phyloP scores from a whole-genome alignment of 768 basidiomycete genomes.

The Hypsizygus marmoreus region DNA sequence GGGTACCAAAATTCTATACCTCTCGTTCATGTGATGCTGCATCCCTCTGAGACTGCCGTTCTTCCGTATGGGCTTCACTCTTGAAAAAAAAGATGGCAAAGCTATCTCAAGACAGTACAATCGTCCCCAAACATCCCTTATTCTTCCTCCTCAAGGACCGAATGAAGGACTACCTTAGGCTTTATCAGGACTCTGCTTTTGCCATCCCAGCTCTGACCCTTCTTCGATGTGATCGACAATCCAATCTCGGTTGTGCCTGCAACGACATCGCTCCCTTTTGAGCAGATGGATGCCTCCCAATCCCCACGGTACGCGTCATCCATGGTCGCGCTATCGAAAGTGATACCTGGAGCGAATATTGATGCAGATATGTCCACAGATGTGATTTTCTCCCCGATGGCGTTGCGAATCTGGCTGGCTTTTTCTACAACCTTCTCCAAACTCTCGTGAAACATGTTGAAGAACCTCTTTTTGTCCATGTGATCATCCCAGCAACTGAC shows the following conservation, averaged over 20 bases:
- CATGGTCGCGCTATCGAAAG: conserved; percentile 7
- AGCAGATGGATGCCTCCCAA: neutral
- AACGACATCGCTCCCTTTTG: neutral
- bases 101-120: too few relatives aligned
- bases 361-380: conserved; percentile 6
- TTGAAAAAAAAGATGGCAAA: too few relatives aligned
- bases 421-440: conserved; percentile 3
- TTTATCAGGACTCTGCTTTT: conserved; percentile 6
- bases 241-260: conserved; percentile 6
- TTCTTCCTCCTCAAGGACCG: too few relatives aligned
- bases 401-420: conserved; percentile 5
- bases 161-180: conserved; percentile 6
- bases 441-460: neutral
- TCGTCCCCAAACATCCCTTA: too few relatives aligned
- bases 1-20: too few relatives aligned
- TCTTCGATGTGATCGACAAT: neutral
- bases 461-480: neutral
- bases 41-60: too few relatives aligned
- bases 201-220: neutral
- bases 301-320: neutral
- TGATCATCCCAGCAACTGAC: conserved; percentile 7
- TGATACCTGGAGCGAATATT: conserved; percentile 1
- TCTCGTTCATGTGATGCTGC: too few relatives aligned
- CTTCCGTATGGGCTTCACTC: too few relatives aligned
- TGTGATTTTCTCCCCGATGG: conserved; percentile 6